Evolutionary conservation across 257 asterid species (phyloP).

Genomic region (Rehmannia glutinosa): DNA sequence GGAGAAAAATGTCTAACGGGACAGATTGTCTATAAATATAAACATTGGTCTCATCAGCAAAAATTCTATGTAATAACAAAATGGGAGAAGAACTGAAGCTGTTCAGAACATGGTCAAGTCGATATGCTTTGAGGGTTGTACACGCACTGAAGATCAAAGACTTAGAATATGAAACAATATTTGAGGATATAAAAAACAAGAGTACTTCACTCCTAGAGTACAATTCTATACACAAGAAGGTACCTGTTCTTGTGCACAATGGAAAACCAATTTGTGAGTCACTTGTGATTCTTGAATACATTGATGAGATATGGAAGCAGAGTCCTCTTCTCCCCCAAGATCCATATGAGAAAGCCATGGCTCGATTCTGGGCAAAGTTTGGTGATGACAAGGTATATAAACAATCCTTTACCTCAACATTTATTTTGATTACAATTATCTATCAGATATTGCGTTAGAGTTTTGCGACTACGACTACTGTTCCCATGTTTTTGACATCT

Average conservation of each 20-base stretch:
- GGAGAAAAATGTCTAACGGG: background rate
- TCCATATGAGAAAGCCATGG: conserved; percentile 55
- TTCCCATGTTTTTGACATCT: background rate
- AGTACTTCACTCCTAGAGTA: conserved; percentile 47
- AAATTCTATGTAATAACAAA: background rate
- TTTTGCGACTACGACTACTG: background rate
- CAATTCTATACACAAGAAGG: conserved; percentile 55
- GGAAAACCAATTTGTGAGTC: conserved; percentile 68
- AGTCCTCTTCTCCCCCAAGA: conserved; percentile 51
- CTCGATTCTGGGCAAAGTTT: conserved; percentile 75
- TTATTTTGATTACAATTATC: no score
- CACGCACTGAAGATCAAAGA: conserved; percentile 61
- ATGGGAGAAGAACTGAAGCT: conserved; percentile 74
- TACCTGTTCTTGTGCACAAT: conserved; percentile 73
- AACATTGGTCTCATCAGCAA: background rate
- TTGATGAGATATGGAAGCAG: conserved; percentile 67
- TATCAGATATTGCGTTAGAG: no score
- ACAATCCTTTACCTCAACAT: background rate
- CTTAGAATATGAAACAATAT: conserved; percentile 37
- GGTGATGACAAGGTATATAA: conserved; percentile 56
- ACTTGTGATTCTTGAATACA: conserved; percentile 66
- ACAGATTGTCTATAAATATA: background rate
- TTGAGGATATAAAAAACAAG: conserved; percentile 55
- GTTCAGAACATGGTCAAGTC: conserved; percentile 70
- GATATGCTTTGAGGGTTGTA: conserved; percentile 43